Base-by-base conservation (phyloP, 2,329 filamentous ascomycete genomes). In the Paecilomyces fulvus region DNA sequence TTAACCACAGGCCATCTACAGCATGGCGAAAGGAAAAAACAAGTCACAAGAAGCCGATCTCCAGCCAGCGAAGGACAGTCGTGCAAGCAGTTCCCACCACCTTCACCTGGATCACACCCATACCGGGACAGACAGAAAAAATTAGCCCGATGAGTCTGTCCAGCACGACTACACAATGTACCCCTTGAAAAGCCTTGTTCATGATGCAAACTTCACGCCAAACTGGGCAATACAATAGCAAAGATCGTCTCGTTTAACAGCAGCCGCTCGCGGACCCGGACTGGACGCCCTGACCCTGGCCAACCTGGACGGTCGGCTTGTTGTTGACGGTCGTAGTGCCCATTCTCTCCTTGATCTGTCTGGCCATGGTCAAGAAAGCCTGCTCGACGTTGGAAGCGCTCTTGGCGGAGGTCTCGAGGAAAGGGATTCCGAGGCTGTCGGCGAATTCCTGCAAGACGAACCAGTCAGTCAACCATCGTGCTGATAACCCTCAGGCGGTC, bases 261-360 rank as follows among this genome's bases (percentile, higher is more conserved):
- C 92, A 96, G 74, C 90, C 87, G 71, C 88, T 87, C 72, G 84
- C 89, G 67, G 89, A 89, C 66, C 88, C 88, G 68, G 86, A 89
- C 75, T 95, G 89, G 65, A 99, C 92, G 68, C 92, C 92, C 77
- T 95, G 91, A 71, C 94, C 94, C 73, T 91, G 88, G 58, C 91
- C 90, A 69, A 99, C 94, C 74, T 96, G 91, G 68, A 99, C 92
- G 67, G 90, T 95, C 63, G 92, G 92, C 83, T 97, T 99, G 80
- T 92, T 95, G 85, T 97, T 97, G 80, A 92, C 92, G 64, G 88
- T 88, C 62, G 92, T 94, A 66, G 90, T 96, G 70, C 94, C 94
- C 92, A 99, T 99, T 71, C 94, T 89, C 82, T 97, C 92, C 85
- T 99, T 99, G 81, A 99, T 99, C 79, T 99, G 94, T 76, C 94